These are phyloP conservation scores for Tulasnella sp. DNA, from an alignment of 768 basidiomycete genomes.

Conservation along the genomic window DNA sequence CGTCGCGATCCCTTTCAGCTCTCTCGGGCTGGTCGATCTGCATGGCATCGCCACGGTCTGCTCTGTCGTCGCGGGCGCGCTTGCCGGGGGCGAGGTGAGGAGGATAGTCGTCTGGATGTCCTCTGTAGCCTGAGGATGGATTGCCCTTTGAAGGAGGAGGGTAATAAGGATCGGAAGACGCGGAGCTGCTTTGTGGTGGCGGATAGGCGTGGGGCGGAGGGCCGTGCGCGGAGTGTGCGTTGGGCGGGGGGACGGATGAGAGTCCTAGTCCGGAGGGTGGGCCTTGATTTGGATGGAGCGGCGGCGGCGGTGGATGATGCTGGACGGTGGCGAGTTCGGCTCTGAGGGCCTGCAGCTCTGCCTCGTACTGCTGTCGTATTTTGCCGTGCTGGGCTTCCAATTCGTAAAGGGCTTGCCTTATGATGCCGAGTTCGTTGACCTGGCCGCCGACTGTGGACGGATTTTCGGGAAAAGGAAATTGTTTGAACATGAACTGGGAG, in stretches of 20 bases:
- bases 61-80: slow-evolving; percentile 41
- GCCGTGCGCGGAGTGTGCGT: slow-evolving; percentile 43
- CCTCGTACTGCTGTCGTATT: slow-evolving; percentile 84
- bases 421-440: slow-evolving; percentile 86
- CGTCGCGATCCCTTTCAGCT: neutral
- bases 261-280: slow-evolving; percentile 22
- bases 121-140: slow-evolving; percentile 38
- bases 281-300: slow-evolving; percentile 37
- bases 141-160: slow-evolving; percentile 41
- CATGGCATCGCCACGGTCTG: slow-evolving; percentile 38
- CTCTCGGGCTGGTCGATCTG: neutral
- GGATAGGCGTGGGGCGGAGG: slow-evolving; percentile 47
- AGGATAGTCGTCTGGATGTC: slow-evolving; percentile 32
- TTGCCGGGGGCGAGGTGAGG: slow-evolving; percentile 32
- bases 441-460: slow-evolving; percentile 65
- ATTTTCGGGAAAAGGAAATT: slow-evolving; percentile 26
- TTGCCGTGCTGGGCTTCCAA: slow-evolving; percentile 88
- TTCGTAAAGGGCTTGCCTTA: slow-evolving; percentile 88
- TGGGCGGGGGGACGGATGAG: slow-evolving; percentile 39
- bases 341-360: slow-evolving; percentile 74
- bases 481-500: slow-evolving; percentile 17
- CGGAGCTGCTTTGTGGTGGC: slow-evolving; percentile 41
- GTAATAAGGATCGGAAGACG: slow-evolving; percentile 39
- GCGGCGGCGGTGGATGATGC: slow-evolving; percentile 33
- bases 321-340: slow-evolving; percentile 55